phyloP scores from a whole-genome alignment of 2,329 filamentous ascomycete species.

The Aureobasidium leucospermi region DNA sequence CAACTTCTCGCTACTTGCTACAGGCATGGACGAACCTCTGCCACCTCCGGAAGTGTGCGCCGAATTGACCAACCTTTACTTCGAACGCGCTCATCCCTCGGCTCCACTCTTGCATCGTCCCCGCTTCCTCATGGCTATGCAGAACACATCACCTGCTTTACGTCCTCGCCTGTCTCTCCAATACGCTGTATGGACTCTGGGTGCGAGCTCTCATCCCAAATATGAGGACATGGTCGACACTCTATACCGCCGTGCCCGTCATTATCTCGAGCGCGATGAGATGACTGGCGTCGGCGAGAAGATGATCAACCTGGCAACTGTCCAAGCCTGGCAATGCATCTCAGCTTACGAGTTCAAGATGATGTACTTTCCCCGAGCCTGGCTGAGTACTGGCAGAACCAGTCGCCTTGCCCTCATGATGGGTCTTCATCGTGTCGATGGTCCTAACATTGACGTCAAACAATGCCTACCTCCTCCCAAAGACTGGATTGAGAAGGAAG shows the following conservation, averaged over 20 bases:
- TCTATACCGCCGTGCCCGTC: constrained; percentile 83
- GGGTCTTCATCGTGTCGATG: constrained; percentile 81
- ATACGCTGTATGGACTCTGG: constrained; percentile 94
- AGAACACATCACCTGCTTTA: constrained; percentile 72
- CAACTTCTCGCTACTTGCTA: constrained; percentile 4
- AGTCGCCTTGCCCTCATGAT: constrained; percentile 86
- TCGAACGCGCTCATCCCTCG: constrained; percentile 81
- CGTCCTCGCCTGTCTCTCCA: constrained; percentile 80
- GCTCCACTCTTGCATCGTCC: constrained; percentile 83
- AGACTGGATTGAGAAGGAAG: constrained; percentile 92
- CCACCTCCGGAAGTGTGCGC: constrained; percentile 76
- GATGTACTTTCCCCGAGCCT: constrained; percentile 95
- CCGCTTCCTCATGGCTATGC: constrained; percentile 77
- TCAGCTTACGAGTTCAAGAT: constrained; percentile 88
- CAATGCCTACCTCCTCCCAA: constrained; percentile 78
- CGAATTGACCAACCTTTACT: constrained; percentile 83
- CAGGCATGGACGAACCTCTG: constrained; percentile 70
- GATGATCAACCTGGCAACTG: constrained; percentile 78
- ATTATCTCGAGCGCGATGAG: constrained; percentile 84
- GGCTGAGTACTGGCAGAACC: constrained; percentile 81
- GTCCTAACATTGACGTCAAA: constrained; percentile 77
- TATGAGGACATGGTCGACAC: constrained; percentile 72
- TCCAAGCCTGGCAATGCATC: constrained; percentile 75
- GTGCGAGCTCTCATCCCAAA: constrained; percentile 78
- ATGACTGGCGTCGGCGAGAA: constrained; percentile 87